Conservation (phyloP, 169 alveolate genomes). For the Babesia microti region DNA sequence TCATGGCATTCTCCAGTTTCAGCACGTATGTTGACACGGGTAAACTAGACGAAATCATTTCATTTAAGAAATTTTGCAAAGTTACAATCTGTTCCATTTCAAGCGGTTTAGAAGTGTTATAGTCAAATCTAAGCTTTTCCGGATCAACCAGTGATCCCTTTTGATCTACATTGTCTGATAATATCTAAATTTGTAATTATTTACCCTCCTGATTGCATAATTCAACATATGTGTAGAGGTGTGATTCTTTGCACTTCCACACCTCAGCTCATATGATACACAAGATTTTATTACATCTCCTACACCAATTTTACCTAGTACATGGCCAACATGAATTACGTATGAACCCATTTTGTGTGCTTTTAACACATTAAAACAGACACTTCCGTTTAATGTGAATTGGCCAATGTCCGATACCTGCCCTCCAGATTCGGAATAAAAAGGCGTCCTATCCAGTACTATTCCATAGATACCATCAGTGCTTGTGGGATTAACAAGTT, state of each 20-base stretch:
- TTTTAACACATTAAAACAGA: constrained; percentile 61
- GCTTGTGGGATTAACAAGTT: constrained; percentile 3
- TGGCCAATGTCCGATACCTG: constrained; percentile 65
- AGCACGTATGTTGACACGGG: constrained; percentile 46
- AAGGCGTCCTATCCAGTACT: constrained; percentile 70
- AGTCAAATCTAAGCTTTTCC: constrained; percentile 73
- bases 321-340: neutral
- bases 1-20: constrained; percentile 49
- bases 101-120: constrained; percentile 53
- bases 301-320: constrained; percentile 6
- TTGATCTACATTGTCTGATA: constrained; percentile 61
- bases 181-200: too few species aligned
- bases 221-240: constrained; percentile 82
- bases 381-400: constrained; percentile 15
- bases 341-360: constrained; percentile 65
- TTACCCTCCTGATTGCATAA: constrained; percentile 67
- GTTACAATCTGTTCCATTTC: constrained; percentile 45
- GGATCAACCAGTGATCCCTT: constrained; percentile 73
- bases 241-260: constrained; percentile 79
- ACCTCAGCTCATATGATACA: constrained; percentile 73
- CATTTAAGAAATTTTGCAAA: constrained; percentile 46
- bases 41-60: constrained; percentile 50
- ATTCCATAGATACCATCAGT: constrained; percentile 51
- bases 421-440: constrained; percentile 79
- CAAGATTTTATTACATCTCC: constrained; percentile 30